Base-by-base conservation (phyloP, 116 monocot species). In the Zostera marina region DNA sequence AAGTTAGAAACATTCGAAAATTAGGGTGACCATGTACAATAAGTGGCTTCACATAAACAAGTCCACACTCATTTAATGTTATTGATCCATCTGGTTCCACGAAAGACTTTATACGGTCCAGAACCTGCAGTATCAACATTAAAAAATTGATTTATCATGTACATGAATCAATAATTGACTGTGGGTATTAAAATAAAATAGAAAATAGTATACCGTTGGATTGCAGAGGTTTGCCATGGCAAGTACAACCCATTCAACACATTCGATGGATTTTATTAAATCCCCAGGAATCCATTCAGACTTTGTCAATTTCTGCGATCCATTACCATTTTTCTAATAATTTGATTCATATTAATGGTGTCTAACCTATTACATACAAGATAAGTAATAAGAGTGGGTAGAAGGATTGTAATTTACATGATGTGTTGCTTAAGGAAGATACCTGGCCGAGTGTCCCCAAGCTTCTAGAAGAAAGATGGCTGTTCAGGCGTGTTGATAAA, bases 181-280 rank as follows among this genome's bases (percentile, higher is more conserved):
- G 22, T 0, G 4, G 22, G 22, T 16, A 19, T 20, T 40, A 42
- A 11, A n/a, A 59, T n/a, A 42, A 14, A 14, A 4, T 32, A 24
- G 10, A 64, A 22, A 42, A 19, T 13, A 8, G 1, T 0, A 41
- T 16, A 46, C 99, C 74, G 91, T 75, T 1, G 99, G 99, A 75
- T 81, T 99, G 67, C 99, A 99, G 61, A 99, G 77, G 70, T 99
- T 99, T 64, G 91, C 99, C 74, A 91, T 99, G 46, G 91, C 87
- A n/a, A 99, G 52, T 17, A 99, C 79, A 47, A 99, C 72, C 99
- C 91, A 99, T 53, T 91, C 76, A 56, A 91, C 99, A 60, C 44
- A 53, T 54, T 99, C 99, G 59, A 99, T 79, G 45, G 99, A 86
- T 58, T 74, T 99, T 22, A 87, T 73, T 59, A 99, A 58, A 49